phyloP scores from a whole-genome alignment of 495 filamentous ascomycete genomes.

The Cryomyces antarcticus region DNA sequence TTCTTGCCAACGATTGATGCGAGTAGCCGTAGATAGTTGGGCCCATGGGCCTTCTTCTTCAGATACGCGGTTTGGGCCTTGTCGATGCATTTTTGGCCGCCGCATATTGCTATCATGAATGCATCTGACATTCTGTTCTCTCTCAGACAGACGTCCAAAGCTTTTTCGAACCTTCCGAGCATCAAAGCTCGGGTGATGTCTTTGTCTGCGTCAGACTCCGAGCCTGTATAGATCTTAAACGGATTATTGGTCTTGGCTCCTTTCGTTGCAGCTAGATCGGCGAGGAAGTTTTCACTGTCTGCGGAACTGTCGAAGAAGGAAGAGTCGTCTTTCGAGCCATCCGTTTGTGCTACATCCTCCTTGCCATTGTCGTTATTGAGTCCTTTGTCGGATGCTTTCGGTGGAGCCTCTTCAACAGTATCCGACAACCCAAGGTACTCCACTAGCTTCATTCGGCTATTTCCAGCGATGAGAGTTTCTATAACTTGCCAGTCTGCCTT shows the following conservation, averaged over 20 bases:
- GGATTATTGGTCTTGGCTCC: slow-evolving; percentile 68
- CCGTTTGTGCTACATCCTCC: slow-evolving; percentile 17
- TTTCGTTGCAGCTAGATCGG: slow-evolving; percentile 54
- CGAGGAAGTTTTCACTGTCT: slow-evolving; percentile 63
- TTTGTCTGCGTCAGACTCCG: slow-evolving; percentile 63
- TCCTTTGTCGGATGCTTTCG: background rate
- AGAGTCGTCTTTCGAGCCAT: slow-evolving; percentile 26
- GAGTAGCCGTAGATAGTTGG: slow-evolving; percentile 81
- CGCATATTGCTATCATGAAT: slow-evolving; percentile 95
- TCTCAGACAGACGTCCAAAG: slow-evolving; percentile 68
- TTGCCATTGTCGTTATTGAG: slow-evolving; percentile 22
- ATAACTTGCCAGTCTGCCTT: slow-evolving; percentile 92
- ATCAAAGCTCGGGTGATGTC: slow-evolving; percentile 73
- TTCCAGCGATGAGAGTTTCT: slow-evolving; percentile 62
- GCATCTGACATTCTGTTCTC: slow-evolving; percentile 86
- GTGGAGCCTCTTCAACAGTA: slow-evolving; percentile 14
- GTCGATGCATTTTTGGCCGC: slow-evolving; percentile 79
- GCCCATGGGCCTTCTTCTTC: slow-evolving; percentile 53
- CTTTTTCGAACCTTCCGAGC: slow-evolving; percentile 76
- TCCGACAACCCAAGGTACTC: slow-evolving; percentile 74
- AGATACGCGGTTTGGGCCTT: slow-evolving; percentile 89
- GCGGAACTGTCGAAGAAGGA: slow-evolving; percentile 65
- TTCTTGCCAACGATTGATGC: slow-evolving; percentile 72
- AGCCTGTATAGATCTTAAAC: slow-evolving; percentile 65
- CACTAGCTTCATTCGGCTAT: slow-evolving; percentile 59